phyloP scores from a whole-genome alignment of 2,329 filamentous ascomycete genomes.

The Xylariaceae sp. region DNA sequence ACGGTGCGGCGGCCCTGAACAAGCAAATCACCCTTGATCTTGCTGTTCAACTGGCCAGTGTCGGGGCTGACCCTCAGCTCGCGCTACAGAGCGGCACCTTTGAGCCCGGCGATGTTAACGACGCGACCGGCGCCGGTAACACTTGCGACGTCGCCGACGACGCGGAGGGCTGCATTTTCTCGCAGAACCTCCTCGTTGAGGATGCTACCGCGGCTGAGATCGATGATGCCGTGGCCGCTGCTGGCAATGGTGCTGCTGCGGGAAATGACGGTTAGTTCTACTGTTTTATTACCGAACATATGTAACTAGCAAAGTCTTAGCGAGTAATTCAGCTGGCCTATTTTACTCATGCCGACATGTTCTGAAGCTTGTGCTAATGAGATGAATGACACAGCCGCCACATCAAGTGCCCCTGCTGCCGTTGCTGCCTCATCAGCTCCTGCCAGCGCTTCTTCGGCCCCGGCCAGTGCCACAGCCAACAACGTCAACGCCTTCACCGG shows the following conservation, averaged over 20 bases:
- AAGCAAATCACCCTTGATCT: conserved; percentile 57
- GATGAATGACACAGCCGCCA: too few relatives aligned
- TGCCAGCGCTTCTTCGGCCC: conserved; percentile 1
- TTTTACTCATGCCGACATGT: too few relatives aligned
- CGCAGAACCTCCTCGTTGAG: conserved; percentile 48
- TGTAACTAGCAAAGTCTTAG: conserved; percentile 7
- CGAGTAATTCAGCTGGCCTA: too few relatives aligned
- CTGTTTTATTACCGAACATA: too few relatives aligned
- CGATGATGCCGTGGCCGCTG: conserved; percentile 40
- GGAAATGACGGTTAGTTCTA: too few relatives aligned
- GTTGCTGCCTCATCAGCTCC: conserved; percentile 6
- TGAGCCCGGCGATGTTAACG: conserved; percentile 45
- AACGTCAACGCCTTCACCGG: conserved; percentile 45
- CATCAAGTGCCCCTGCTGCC: conserved; percentile 5
- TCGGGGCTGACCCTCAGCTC: conserved; percentile 58
- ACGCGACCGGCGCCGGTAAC: conserved; percentile 43
- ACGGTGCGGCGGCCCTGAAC: conserved; percentile 52
- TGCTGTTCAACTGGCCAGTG: conserved; percentile 53
- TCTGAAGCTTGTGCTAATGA: too few relatives aligned
- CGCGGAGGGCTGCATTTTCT: conserved; percentile 51
- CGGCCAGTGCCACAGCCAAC: conserved; percentile 14
- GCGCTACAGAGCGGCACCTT: conserved; percentile 62
- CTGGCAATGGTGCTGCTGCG: conserved; percentile 10
- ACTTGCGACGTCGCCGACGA: conserved; percentile 49
- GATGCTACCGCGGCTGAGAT: conserved; percentile 53